Conservation (phyloP, 148 eudicot genomes). For the Rhododendron vialii region DNA sequence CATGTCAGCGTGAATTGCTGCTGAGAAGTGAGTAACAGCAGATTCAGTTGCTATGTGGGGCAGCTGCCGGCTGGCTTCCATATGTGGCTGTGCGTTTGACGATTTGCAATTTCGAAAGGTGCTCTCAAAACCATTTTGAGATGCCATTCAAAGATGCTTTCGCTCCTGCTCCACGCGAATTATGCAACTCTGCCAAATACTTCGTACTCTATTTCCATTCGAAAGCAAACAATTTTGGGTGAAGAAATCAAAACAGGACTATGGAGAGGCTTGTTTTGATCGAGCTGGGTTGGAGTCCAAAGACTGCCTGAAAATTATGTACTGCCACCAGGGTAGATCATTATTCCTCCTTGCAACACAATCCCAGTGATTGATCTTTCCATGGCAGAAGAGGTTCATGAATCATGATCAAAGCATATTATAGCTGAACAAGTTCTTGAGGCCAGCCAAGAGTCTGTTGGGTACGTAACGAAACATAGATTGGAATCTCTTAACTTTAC, state of each 20-base stretch:
- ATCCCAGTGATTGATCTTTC: slow-evolving; percentile 34
- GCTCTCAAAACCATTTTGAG: too few relatives aligned
- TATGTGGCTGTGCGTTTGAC: background rate
- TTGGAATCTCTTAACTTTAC: background rate
- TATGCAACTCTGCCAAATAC: too few relatives aligned
- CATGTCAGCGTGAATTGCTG: too few relatives aligned
- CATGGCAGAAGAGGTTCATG: background rate
- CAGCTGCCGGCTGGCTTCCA: background rate
- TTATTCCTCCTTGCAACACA: slow-evolving; percentile 14
- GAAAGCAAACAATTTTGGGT: background rate
- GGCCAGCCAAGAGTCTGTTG: slow-evolving; percentile 31
- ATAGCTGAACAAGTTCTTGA: slow-evolving; percentile 19
- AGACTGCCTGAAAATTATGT: slow-evolving; percentile 31
- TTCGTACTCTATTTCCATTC: background rate
- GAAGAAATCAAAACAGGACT: background rate
- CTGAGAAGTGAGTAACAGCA: too few relatives aligned
- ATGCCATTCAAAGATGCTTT: too few relatives aligned
- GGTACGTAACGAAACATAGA: background rate
- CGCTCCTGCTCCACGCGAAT: too few relatives aligned
- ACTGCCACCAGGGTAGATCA: slow-evolving; percentile 23
- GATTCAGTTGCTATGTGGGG: background rate
- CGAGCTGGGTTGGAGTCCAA: slow-evolving; percentile 31
- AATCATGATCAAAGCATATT: background rate
- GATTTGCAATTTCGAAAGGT: background rate
- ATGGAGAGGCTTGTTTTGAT: slow-evolving; percentile 31